Evolutionary conservation across 306 rosid genomes (phyloP).

Genomic region (Ammopiptanthus mongolicus): DNA sequence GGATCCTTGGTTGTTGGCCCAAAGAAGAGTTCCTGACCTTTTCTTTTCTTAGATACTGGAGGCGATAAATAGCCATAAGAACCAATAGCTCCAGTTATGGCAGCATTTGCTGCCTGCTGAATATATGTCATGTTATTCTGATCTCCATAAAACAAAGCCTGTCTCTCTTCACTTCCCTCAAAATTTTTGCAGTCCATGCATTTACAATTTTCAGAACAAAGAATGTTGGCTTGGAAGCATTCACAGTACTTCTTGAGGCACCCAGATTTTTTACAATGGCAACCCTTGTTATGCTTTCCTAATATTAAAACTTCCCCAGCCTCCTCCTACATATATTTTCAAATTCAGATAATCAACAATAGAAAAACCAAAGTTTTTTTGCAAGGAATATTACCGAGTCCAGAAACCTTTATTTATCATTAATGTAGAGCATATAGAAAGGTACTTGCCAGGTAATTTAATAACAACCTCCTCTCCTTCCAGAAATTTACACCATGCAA

Average conservation of each 20-base stretch:
- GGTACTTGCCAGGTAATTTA: neutral
- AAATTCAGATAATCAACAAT: constrained; percentile 24
- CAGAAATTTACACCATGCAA: constrained; percentile 5
- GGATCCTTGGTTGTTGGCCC: constrained; percentile 72
- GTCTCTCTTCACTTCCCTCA: constrained; percentile 99
- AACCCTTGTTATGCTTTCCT: constrained; percentile 96
- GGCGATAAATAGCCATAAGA: constrained; percentile 90
- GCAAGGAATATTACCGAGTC: constrained; percentile 2
- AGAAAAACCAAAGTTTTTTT: neutral
- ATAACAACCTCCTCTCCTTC: neutral
- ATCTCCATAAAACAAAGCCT: constrained; percentile 91
- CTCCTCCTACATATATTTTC: constrained; percentile 65
- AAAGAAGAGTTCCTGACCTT: constrained; percentile 68
- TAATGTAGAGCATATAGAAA: neutral
- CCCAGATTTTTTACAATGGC: constrained; percentile 98
- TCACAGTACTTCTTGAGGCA: constrained; percentile 97
- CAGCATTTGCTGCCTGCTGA: constrained; percentile 99
- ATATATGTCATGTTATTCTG: constrained; percentile 61
- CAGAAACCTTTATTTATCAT: constrained; percentile 7
- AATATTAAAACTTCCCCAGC: constrained; percentile 78
- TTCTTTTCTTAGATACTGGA: constrained; percentile 75
- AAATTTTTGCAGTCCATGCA: constrained; percentile 99
- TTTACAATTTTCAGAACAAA: constrained; percentile 97
- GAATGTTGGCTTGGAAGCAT: constrained; percentile 98
- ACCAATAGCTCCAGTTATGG: constrained; percentile 98